A percentile compares a stretch with the other conserved stretches of the same genome.
These are phyloP conservation scores for Thozetella sp. DNA, from an alignment of 495 filamentous ascomycete species.

Conservation along the genomic window DNA sequence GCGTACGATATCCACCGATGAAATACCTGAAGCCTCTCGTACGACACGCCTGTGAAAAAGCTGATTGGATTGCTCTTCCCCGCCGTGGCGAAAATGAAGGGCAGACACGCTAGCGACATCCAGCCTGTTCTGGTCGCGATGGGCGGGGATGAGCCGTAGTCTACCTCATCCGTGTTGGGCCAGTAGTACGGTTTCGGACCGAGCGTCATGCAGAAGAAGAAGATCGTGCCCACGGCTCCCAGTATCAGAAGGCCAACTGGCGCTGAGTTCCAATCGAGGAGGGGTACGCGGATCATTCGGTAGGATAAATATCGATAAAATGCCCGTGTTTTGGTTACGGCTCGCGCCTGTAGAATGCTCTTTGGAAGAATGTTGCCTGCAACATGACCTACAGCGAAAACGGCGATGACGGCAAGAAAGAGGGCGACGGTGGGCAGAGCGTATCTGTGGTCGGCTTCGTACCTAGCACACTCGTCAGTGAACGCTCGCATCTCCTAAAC, in stretches of 20 bases:
- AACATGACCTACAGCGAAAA: conserved; percentile 44
- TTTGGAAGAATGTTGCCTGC: conserved; percentile 16
- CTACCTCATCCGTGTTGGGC: conserved; percentile 37
- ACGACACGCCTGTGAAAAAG: conserved; percentile 51
- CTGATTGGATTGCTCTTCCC: conserved; percentile 46
- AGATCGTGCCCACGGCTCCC: conserved; percentile 38
- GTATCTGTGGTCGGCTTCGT: conserved; percentile 54
- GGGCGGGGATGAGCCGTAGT: conserved; percentile 50
- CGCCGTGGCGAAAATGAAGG: conserved; percentile 46
- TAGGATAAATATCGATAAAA: conserved; percentile 33
- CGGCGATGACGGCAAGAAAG: conserved; percentile 41
- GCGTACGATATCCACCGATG: conserved; percentile 56
- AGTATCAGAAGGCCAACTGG: conserved; percentile 44
- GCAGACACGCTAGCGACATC: conserved; percentile 52
- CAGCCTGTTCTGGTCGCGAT: conserved; percentile 53
- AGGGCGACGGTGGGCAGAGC: conserved; percentile 51
- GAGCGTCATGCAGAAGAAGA: conserved; percentile 52
- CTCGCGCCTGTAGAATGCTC: conserved; percentile 6
- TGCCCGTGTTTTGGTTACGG: conserved; percentile 14
- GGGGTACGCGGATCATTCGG: conserved; percentile 25
- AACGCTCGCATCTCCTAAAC: background rate
- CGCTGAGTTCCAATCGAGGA: conserved; percentile 39
- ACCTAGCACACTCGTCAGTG: conserved; percentile 35
- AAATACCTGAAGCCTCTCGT: conserved; percentile 57
- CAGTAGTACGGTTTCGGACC: conserved; percentile 59